Evolutionary conservation across 441 rosid genomes (phyloP), one percentile per base, ranked within the genome.

Genomic region (Euphorbia schlechtendalii): DNA sequence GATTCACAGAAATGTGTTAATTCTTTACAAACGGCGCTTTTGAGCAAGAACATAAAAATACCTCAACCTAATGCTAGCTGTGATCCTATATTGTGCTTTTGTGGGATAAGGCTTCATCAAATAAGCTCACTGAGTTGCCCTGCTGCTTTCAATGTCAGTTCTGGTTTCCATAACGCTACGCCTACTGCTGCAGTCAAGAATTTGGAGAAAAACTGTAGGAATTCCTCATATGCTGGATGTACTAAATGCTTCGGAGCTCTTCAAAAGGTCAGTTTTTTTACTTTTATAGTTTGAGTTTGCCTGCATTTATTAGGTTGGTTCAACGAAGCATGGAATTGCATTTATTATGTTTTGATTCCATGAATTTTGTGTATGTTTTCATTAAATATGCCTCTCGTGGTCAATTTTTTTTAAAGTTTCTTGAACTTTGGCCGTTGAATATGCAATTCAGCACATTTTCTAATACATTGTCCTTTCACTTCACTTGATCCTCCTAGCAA

Each of bases 1-100:
- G 99, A 94, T 80, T 89, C 96, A 0, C 98, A 94, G 78, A 91
- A 86, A 75, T 94, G 99, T 71, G 99, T 91, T 59, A 80, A 91
- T 80, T 86, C 96, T 11, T 63, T 94, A 64, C 98, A 89, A 66
- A 77, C 77, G 38, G 94, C 99, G 52, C 79, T 94, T 53, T 36
- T 83, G 73, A 82, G 78, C 62, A 94, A 85, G 82, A 76, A 84
- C 66, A 83, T 94, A 74, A 84, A 76, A 77, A 77, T 94, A 59
- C 96, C 92, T 13, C 98, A 87, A 69, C 92, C 96, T 0, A 94
- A 86, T 51, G 80, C 90, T 2, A 94, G 78, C 61, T 94, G 99
- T 61, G 99, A 94, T 52, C 69, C 98, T 18, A 82, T 94, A 57
- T 70, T 89, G 58, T 94, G 99, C 68, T 94, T 91, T 67, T 94